Base-by-base conservation (phyloP, 768 basidiomycete genomes). In the Suillus decipiens region DNA sequence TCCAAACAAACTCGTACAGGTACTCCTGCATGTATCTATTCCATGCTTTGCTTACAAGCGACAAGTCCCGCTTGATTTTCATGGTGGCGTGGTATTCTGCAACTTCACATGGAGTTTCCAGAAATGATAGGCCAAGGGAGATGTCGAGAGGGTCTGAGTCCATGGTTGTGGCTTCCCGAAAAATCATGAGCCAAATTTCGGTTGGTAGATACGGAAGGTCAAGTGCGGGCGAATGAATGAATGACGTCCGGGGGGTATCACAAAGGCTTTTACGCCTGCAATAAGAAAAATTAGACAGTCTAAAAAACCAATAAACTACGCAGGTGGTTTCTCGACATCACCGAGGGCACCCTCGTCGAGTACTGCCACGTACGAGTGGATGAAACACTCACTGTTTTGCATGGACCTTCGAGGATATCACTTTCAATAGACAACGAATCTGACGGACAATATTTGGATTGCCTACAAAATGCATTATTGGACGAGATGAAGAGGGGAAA, bases 1-100 rank as follows among this genome's bases (percentile, higher is more conserved):
- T 85, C 90, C 90, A 90, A 42, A 90, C 81, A 71, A 84, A 86
- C 69, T 90, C 87, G 74, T 82, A 90, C 19, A 90, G 73, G 48
- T 84, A 80, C 61, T 82, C 81, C 67, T 85, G 84, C 4, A 81
- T 76, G 59, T 84, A 78, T 41, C 70, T 77, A 69, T 85, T 78
- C 84, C 87, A 92, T 10, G 77, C 73, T 48, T 80, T 78, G 70
- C 75, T 85, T 6, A 92, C 88, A 51, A 82, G 77, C 8, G 84
- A 77, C 31, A 89, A 71, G 59, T 74, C 73, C 28, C 77, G 75
- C 69, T 89, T 89, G 64, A 76, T 74, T 12, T 68, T 70, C 80
- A 89, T 84, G 62, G 75, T 68, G 2, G 73, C 61, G 39, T 78
- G 76, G 69, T 92, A 87, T 31, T 79, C 76, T 7, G 73, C 70